These are phyloP conservation scores for Neonectria coccinea DNA, from an alignment of 2,329 filamentous ascomycete species.

Conservation along the genomic window DNA sequence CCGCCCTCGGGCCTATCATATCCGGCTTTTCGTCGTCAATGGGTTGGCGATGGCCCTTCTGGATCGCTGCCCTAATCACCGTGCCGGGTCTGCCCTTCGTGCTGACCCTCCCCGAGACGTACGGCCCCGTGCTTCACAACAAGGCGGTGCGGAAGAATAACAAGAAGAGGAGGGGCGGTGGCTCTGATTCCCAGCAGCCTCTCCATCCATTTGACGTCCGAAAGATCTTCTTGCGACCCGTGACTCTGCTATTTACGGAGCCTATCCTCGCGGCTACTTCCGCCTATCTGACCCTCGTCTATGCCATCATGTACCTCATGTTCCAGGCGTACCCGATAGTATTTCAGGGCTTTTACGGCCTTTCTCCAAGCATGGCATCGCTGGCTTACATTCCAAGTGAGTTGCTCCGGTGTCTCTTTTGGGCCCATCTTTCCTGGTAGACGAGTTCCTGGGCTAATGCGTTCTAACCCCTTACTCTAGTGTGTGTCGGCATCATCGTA, in stretches of 20 bases:
- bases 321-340: constrained; percentile 65
- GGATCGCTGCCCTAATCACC: constrained; percentile 52
- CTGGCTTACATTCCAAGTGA: constrained; percentile 62
- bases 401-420: constrained; percentile 35
- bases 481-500: constrained; percentile 41
- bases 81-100: constrained; percentile 47
- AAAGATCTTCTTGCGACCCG: constrained; percentile 62
- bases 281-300: constrained; percentile 62
- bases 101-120: constrained; percentile 59
- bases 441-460: background rate
- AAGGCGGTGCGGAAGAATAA: constrained; percentile 60
- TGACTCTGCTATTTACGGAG: constrained; percentile 60
- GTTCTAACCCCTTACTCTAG: constrained; percentile 27
- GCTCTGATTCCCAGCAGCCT: constrained; percentile 44
- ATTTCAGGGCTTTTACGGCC: constrained; percentile 57
- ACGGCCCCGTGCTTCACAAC: constrained; percentile 63
- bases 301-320: constrained; percentile 64
- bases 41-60: constrained; percentile 57
- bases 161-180: constrained; percentile 56
- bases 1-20: constrained; percentile 62
- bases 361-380: constrained; percentile 59
- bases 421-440: constrained; percentile 41
- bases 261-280: constrained; percentile 63
- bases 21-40: constrained; percentile 62
- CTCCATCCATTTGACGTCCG: constrained; percentile 53